Evolutionary conservation across 305 asterid species (phyloP).

Genomic region (Fraxinus paxiana): DNA sequence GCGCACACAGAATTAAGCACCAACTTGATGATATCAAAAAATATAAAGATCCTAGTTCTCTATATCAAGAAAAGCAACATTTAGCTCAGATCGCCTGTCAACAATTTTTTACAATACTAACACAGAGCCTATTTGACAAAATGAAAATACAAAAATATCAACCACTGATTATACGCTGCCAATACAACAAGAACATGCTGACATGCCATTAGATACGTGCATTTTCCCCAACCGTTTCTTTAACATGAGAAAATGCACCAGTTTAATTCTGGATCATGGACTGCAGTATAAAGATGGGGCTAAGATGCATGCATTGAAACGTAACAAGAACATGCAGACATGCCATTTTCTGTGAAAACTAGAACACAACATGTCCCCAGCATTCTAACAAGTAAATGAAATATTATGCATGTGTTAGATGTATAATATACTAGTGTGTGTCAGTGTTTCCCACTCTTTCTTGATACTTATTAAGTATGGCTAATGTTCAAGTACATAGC

Average conservation of each 20-base stretch:
- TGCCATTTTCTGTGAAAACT: background rate
- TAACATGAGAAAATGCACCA: background rate
- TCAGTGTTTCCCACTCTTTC: background rate
- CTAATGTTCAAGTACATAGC: background rate
- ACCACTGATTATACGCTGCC: background rate
- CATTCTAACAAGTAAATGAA: background rate
- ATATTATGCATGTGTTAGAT: background rate
- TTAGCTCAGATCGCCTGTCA: background rate
- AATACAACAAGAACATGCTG: background rate
- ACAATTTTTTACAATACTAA: background rate
- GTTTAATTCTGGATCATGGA: background rate
- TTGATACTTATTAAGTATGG: background rate
- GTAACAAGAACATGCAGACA: background rate
- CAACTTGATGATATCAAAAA: background rate
- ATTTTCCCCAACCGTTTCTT: background rate
- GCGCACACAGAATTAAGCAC: background rate
- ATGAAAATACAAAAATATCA: background rate
- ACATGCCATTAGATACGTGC: background rate
- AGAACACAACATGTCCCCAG: background rate
- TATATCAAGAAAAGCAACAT: background rate
- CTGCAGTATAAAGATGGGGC: background rate
- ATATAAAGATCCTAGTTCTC: background rate
- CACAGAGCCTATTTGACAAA: background rate
- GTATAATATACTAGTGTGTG: background rate
- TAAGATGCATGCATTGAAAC: background rate